These are phyloP conservation scores for Hypoxylon sp. DNA, from an alignment of 2,329 filamentous ascomycete species.

Conservation along the genomic window DNA sequence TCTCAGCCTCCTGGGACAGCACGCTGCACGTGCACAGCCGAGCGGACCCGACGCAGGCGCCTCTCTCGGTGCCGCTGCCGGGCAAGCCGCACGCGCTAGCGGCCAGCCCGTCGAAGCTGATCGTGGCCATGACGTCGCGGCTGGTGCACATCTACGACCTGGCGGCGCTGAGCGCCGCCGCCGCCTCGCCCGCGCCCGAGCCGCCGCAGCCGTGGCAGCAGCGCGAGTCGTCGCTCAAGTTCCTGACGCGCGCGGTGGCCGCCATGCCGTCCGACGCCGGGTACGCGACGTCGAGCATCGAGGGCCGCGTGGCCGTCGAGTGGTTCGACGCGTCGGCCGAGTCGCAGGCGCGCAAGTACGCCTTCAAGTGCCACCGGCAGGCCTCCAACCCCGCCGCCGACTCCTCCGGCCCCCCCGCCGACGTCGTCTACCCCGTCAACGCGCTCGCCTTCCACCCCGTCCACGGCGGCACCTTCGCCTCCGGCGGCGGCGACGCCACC, in stretches of 20 bases:
- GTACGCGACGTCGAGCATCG: conserved; percentile 91
- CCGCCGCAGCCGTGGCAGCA: conserved; percentile 82
- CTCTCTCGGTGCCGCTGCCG: conserved; percentile 75
- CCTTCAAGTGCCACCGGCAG: conserved; percentile 94
- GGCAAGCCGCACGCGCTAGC: conserved; percentile 91
- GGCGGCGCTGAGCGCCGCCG: conserved; percentile 65
- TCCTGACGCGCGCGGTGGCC: conserved; percentile 89
- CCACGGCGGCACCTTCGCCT: conserved; percentile 86
- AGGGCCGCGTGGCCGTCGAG: conserved; percentile 94
- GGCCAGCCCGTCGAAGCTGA: conserved; percentile 78
- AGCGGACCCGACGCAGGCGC: conserved; percentile 57
- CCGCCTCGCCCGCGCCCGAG: conserved; percentile 58
- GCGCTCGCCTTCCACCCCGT: conserved; percentile 86
- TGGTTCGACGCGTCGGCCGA: conserved; percentile 93
- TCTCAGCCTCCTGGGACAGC: conserved; percentile 93
- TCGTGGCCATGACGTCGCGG: conserved; percentile 94
- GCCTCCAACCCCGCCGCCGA: conserved; percentile 63
- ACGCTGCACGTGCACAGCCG: conserved; percentile 86
- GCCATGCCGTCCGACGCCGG: conserved; percentile 98
- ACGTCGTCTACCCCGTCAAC: conserved; percentile 92
- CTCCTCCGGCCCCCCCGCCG: conserved; percentile 70
- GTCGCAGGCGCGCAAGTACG: conserved; percentile 92
- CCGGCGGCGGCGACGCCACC: conserved; percentile 87
- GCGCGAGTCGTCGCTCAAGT: conserved; percentile 92
- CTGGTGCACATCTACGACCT: conserved; percentile 96